A percentile compares a stretch with the other conserved stretches of the same genome.
phyloP scores from a whole-genome alignment of 768 basidiomycete genomes.

The Termitomyces titanicus region DNA sequence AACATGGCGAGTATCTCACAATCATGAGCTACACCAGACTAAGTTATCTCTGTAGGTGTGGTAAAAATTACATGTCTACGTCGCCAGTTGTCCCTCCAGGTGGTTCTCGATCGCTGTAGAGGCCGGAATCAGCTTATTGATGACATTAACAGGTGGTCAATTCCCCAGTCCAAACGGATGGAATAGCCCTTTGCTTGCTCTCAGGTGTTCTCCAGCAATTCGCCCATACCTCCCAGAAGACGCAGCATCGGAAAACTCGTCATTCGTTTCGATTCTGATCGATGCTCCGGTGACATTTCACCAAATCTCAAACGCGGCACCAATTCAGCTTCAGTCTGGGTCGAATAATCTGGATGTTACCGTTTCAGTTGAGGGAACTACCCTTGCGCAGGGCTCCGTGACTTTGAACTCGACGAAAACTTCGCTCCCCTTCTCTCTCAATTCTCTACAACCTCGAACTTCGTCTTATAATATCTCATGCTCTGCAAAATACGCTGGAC shows the following conservation, averaged over 20 bases:
- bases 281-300: constrained; percentile 49
- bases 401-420: constrained; percentile 50
- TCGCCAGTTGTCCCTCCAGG: constrained; percentile 42
- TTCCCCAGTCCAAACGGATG: constrained; percentile 38
- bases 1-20: constrained; percentile 12
- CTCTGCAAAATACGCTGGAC: constrained; percentile 32
- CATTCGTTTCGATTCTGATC: constrained; percentile 44
- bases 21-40: constrained; percentile 4
- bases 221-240: constrained; percentile 60
- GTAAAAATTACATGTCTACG: constrained; percentile 49
- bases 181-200: constrained; percentile 43
- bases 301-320: constrained; percentile 41
- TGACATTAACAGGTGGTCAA: constrained; percentile 33
- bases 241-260: constrained; percentile 22
- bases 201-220: constrained; percentile 57
- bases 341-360: constrained; percentile 35
- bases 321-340: constrained; percentile 30
- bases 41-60: constrained; percentile 41
- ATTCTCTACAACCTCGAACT: constrained; percentile 38
- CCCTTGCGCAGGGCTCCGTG: constrained; percentile 39
- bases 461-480: constrained; percentile 35
- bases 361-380: constrained; percentile 42
- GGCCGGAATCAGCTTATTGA: neutral
- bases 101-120: constrained; percentile 6
- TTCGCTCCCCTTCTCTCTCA: constrained; percentile 46